These are phyloP conservation scores for Eremothecium coryli DNA, from an alignment of 1,139 yeast species.

Conservation along the genomic window DNA sequence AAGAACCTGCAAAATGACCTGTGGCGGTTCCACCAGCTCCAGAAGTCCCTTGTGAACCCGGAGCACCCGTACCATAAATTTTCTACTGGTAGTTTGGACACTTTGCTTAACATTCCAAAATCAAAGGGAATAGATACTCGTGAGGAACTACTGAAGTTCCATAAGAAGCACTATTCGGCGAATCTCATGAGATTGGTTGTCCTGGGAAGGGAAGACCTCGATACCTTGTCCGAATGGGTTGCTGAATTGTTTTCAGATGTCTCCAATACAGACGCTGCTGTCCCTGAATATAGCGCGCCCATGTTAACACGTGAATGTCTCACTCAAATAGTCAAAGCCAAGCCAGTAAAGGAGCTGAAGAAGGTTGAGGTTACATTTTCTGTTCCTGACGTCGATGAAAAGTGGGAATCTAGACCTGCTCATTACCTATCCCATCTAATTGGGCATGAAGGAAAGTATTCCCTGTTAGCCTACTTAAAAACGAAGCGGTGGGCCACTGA, in stretches of 20 bases:
- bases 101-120: slow-evolving; percentile 51
- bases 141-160: slow-evolving; percentile 54
- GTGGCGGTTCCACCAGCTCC: slow-evolving; percentile 85
- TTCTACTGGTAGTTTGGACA: slow-evolving; percentile 61
- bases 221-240: slow-evolving; percentile 63
- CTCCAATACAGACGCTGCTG: slow-evolving; percentile 39
- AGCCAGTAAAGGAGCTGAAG: slow-evolving; percentile 75
- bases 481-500: slow-evolving; percentile 70
- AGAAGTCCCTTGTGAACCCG: slow-evolving; percentile 61
- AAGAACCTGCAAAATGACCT: slow-evolving; percentile 82
- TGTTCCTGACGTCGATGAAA: slow-evolving; percentile 60
- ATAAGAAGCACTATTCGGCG: slow-evolving; percentile 55
- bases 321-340: slow-evolving; percentile 51
- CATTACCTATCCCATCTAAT: slow-evolving; percentile 68
- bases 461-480: slow-evolving; percentile 62
- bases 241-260: slow-evolving; percentile 56
- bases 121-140: slow-evolving; percentile 47
- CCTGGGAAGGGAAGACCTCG: slow-evolving; percentile 72
- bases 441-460: slow-evolving; percentile 90
- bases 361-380: slow-evolving; percentile 58
- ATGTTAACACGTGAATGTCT: slow-evolving; percentile 39
- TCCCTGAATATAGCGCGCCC: slow-evolving; percentile 40
- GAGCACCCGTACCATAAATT: slow-evolving; percentile 67
- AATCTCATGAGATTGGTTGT: slow-evolving; percentile 82
- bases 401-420: slow-evolving; percentile 63